These are phyloP conservation scores for Salix exigua DNA, from an alignment of 345 rosid species.

Conservation along the genomic window DNA sequence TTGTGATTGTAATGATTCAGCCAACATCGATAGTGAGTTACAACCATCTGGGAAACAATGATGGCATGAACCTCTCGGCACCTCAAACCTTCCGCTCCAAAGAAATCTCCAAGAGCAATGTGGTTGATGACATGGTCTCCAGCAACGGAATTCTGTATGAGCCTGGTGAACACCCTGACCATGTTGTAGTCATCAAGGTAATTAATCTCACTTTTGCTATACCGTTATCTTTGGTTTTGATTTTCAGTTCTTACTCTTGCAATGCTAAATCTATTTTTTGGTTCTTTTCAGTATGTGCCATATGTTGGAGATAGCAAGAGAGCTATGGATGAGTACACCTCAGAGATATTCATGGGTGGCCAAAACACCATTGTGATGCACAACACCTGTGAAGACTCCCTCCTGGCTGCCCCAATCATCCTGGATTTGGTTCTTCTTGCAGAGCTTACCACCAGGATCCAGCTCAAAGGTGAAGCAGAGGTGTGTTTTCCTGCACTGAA, in stretches of 20 bases:
- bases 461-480: constrained; percentile 81
- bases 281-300: constrained; percentile 61
- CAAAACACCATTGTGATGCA: constrained; percentile 84
- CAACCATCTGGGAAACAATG: constrained; percentile 96
- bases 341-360: constrained; percentile 99
- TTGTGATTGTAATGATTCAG: constrained; percentile 29
- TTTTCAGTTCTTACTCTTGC: not conserved
- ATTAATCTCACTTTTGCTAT: not conserved
- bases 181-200: constrained; percentile 98
- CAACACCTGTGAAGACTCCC: constrained; percentile 96
- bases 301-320: constrained; percentile 98
- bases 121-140: constrained; percentile 95
- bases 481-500: constrained; percentile 26
- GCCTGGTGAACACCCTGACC: constrained; percentile 98
- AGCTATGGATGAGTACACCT: constrained; percentile 98
- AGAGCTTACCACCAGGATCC: constrained; percentile 87
- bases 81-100: constrained; percentile 95
- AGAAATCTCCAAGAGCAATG: constrained; percentile 96
- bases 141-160: constrained; percentile 86
- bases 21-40: constrained; percentile 97
- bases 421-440: constrained; percentile 93
- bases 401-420: constrained; percentile 94
- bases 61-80: constrained; percentile 96
- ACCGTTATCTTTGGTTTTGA: no score
- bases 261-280: not conserved